These are phyloP conservation scores for Golubevia sp. DNA, from an alignment of 1,284 basidiomycete genomes.

Conservation along the genomic window DNA sequence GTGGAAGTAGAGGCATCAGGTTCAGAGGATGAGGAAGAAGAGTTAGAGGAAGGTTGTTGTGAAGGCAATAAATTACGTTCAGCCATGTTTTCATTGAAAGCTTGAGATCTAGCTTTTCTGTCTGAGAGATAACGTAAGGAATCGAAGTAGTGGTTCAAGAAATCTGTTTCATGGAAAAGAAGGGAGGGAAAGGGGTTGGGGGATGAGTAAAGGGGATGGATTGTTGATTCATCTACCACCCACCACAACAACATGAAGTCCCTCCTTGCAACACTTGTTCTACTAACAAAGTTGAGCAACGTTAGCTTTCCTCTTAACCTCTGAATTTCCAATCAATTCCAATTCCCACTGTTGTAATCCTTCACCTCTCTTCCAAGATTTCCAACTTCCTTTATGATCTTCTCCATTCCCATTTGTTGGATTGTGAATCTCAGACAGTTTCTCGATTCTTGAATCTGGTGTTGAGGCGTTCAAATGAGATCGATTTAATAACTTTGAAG, in stretches of 20 bases:
- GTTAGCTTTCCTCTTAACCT: slow-evolving; percentile 56
- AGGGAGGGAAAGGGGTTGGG: background rate
- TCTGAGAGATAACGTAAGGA: slow-evolving; percentile 50
- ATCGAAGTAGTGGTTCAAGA: slow-evolving; percentile 61
- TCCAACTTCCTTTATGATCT: slow-evolving; percentile 41
- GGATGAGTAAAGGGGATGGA: background rate
- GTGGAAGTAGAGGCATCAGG: slow-evolving; percentile 64
- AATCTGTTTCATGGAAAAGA: slow-evolving; percentile 21
- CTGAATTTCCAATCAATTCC: slow-evolving; percentile 43
- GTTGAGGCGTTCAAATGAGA: background rate
- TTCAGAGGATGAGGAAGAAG: background rate
- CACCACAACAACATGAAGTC: too few species aligned
- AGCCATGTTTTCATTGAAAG: slow-evolving; percentile 71
- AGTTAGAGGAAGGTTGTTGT: background rate
- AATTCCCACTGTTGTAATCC: slow-evolving; percentile 52
- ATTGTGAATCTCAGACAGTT: background rate
- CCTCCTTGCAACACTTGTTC: too few species aligned
- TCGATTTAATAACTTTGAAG: slow-evolving; percentile 2
- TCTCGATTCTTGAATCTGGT: slow-evolving; percentile 13
- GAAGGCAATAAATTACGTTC: slow-evolving; percentile 21
- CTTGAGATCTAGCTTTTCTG: slow-evolving; percentile 64
- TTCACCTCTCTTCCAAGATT: slow-evolving; percentile 41
- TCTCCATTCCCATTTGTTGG: slow-evolving; percentile 19
- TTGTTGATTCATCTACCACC: background rate
- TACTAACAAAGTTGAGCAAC: slow-evolving; percentile 52